phyloP scores from a whole-genome alignment of 768 basidiomycete genomes.

The Chalciporus pseudorubinellus region DNA sequence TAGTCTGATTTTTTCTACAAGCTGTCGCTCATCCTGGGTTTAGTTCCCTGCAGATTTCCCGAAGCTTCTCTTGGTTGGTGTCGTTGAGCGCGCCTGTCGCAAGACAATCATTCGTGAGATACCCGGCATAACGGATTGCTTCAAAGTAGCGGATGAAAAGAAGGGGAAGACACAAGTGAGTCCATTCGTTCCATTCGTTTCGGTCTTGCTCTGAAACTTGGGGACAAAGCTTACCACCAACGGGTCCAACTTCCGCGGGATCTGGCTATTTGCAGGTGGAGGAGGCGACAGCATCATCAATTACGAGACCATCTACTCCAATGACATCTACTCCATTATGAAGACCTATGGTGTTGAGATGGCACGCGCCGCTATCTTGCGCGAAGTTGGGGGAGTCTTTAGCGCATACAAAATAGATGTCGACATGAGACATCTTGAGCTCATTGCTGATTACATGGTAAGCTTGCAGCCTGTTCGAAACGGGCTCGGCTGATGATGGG shows the following conservation, averaged over 20 bases:
- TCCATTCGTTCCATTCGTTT: background rate
- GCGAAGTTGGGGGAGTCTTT: constrained; percentile 90
- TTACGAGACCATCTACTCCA: constrained; percentile 82
- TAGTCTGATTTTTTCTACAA: constrained; percentile 2
- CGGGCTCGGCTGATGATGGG: background rate
- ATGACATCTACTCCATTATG: constrained; percentile 90
- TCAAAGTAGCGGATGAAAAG: constrained; percentile 56
- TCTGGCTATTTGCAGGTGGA: constrained; percentile 73
- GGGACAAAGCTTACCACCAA: constrained; percentile 73
- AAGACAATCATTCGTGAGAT: constrained; percentile 88
- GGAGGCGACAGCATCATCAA: constrained; percentile 62
- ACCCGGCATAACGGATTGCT: constrained; percentile 83
- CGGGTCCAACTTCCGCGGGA: constrained; percentile 87
- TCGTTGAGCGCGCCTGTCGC: constrained; percentile 85
- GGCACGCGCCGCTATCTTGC: constrained; percentile 86
- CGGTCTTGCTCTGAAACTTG: background rate
- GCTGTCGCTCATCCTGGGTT: background rate
- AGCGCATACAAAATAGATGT: constrained; percentile 95
- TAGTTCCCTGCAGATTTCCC: constrained; percentile 88
- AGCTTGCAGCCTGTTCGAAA: constrained; percentile 21
- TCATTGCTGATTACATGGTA: constrained; percentile 99
- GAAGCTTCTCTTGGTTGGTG: constrained; percentile 90
- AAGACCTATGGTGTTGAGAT: constrained; percentile 96
- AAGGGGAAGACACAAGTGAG: constrained; percentile 51
- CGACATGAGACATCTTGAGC: constrained; percentile 87